Base-by-base conservation (phyloP, 805 yeast genomes). In the Yarrowia osloensis region DNA sequence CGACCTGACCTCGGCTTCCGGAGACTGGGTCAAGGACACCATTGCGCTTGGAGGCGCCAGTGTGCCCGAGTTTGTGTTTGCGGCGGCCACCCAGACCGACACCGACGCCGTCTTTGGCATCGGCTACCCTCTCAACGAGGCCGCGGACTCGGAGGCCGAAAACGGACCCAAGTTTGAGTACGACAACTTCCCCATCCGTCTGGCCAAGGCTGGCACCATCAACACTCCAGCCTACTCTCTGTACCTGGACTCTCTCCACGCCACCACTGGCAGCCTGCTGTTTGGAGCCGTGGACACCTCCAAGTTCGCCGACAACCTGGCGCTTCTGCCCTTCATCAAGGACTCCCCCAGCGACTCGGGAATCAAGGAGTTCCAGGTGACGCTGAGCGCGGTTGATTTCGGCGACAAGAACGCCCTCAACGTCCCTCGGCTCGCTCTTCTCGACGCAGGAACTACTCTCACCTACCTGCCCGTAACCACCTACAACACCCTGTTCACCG, bases 201-300 rank as follows among this genome's bases (percentile, higher is more conserved):
- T 74, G 74, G 78, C 77, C 70, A 67, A 71, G 11, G 75, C 75
- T 44, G 85, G 85, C 12, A 52, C 75, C 49, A 82, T 82, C 70
- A 69, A 72, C 54, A 74, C 76, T 52, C 72, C 70, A 17, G 78
- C 81, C n/a, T 83, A 81, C 74, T 82, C 85, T 28, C 74, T 83
- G 66, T 83, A 79, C 75, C 77, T 88, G 73, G 80, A 85, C 70
- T 72, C 74, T 2, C 67, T 72, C 12, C 65, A 65, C n/a, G 70
- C 75, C 33, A 62, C 65, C 1, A 67, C 78, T 2, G 90, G 89
- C 5, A 76, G 79, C 24, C 75, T 88, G 15, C 74, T 87, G 44
- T 88, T 88, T 75, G 91, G 92, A 59, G 92, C 86, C 47, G 81
- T 88, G 21, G 91, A 88, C 73, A 84, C 82, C 67, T 78, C 83